These are phyloP conservation scores for Ceratocystis cubensis DNA, from an alignment of 2,329 filamentous ascomycete genomes.

Conservation along the genomic window DNA sequence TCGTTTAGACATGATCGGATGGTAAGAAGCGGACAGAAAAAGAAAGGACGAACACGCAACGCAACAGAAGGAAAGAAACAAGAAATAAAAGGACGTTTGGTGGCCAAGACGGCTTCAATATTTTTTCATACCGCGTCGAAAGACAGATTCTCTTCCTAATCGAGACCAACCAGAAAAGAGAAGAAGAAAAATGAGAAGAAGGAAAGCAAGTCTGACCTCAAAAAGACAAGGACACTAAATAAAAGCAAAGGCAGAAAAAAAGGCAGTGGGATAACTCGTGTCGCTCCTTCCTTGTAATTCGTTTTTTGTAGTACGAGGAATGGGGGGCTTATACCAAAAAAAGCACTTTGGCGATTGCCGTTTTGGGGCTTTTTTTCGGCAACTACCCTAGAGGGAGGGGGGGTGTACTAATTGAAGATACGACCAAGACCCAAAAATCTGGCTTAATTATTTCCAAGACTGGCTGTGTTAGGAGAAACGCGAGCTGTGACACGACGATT, in stretches of 20 bases:
- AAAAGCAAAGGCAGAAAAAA: too few species aligned
- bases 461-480: too few species aligned
- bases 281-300: background rate
- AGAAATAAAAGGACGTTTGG: background rate
- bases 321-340: background rate
- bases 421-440: too few species aligned
- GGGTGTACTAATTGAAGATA: too few species aligned
- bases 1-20: constrained; percentile 50
- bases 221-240: too few species aligned
- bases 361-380: background rate
- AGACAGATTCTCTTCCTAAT: background rate
- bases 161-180: background rate
- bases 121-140: background rate
- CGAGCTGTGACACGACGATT: too few species aligned
- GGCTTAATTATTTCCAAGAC: too few species aligned
- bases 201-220: background rate
- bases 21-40: constrained; percentile 7
- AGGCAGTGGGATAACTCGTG: background rate
- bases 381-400: background rate
- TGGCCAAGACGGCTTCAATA: background rate
- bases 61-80: background rate
- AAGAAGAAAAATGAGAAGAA: background rate
- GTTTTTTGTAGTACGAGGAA: background rate
- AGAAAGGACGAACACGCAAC: background rate
- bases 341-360: background rate